Evolutionary conservation across 768 basidiomycete species (phyloP).

Genomic region (Crepidotus variabilis): DNA sequence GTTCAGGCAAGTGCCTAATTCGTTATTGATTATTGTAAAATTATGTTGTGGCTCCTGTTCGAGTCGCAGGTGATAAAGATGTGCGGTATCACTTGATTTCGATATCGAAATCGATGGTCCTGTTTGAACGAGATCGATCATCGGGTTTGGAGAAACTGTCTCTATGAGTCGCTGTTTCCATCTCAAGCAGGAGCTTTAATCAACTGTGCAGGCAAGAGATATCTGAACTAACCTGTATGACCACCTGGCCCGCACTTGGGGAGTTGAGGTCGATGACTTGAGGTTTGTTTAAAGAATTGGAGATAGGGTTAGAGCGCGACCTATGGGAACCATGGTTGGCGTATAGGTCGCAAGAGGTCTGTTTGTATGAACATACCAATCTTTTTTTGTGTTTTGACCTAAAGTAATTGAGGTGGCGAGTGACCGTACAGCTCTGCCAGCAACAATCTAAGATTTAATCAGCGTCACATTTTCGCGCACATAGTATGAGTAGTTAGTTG

Average conservation of each 20-base stretch:
- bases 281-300: not conserved
- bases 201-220: not conserved
- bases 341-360: not conserved
- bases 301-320: not conserved
- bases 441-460: not conserved
- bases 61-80: too few relatives aligned
- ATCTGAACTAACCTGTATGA: not conserved
- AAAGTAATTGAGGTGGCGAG: not conserved
- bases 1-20: too few relatives aligned
- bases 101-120: not conserved
- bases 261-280: not conserved
- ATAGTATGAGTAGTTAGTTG: not conserved
- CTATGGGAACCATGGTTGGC: not conserved
- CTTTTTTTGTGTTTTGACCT: not conserved
- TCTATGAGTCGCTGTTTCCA: not conserved
- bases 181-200: not conserved
- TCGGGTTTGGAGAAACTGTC: not conserved
- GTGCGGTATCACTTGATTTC: not conserved
- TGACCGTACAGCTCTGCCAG: not conserved
- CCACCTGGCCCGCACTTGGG: not conserved
- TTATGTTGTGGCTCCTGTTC: too few relatives aligned
- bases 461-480: not conserved
- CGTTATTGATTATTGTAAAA: too few relatives aligned
- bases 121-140: not conserved
- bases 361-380: not conserved